Base-by-base conservation (phyloP, 768 basidiomycete species). In the Tulasnella sp. region DNA sequence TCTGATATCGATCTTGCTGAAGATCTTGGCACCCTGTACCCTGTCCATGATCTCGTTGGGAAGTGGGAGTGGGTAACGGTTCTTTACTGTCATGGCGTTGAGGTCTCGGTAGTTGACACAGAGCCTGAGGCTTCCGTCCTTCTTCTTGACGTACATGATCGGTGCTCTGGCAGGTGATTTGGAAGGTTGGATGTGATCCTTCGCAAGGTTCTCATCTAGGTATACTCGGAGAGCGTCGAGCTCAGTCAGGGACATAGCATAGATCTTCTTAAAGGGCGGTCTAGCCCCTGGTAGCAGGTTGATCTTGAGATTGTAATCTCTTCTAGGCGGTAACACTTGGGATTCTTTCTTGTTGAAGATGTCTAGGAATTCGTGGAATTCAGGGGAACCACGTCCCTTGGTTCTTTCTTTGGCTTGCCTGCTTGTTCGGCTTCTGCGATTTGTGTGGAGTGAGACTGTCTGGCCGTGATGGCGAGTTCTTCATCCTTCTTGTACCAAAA, bases 111-210 rank as follows among this genome's bases (percentile, higher is more conserved):
- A 66, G 53, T 63, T 62, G 32, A 66, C 62, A 34, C 62, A 63
- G 0, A 68, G 56, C n/a, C 66, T 30, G 9, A 67, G 51, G 26
- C 49, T 47, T 17, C 63, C 62, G 41, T 67, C 67, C 48, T 65
- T 64, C 51, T 67, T 68, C 54, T 65, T 65, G 30, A 67, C 65
- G 54, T 68, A 69, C 15, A 68, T 61, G 42, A 68, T 62, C 4
- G 68, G 64, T 1, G 65, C 50, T 11, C 34, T 66, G 11, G 58
- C 61, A 15, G 67, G 51, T 0, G 65, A 65, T 8, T 52, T 44
- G 5, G 66, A 67, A 23, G 3, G 19, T 19, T 43, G 49, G 38
- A 65, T 65, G 27, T 34, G 62, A 15, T 63, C 65, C 48, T 68
- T 69, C 3, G 2, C 42, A 4, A 66, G 59, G 45, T 66, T 67